Evolutionary conservation across 352 stramenopile genomes (phyloP).

Genomic region (Aphanomyces invadans): DNA sequence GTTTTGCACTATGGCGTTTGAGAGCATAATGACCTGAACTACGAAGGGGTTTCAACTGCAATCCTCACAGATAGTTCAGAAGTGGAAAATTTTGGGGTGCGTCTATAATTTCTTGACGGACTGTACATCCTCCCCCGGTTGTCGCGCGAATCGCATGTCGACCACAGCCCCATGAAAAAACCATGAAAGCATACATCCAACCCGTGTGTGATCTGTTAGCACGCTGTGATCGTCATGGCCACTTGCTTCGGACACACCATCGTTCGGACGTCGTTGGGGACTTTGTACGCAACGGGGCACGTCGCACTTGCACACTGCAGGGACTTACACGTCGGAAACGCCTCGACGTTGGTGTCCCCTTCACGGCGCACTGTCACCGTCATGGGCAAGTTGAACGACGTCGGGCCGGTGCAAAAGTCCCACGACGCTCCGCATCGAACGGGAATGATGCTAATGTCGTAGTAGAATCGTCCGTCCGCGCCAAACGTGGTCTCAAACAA

Average conservation of each 20-base stretch:
- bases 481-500: background rate
- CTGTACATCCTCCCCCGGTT: too few species aligned
- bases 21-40: too few species aligned
- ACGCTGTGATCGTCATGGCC: background rate
- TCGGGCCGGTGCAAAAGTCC: slow-evolving; percentile 18
- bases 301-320: slow-evolving; percentile 46
- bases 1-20: too few species aligned
- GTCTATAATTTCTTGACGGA: too few species aligned
- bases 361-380: slow-evolving; percentile 39
- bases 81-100: too few species aligned
- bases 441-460: slow-evolving; percentile 9
- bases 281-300: slow-evolving; percentile 59
- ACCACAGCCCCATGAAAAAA: too few species aligned
- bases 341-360: slow-evolving; percentile 27
- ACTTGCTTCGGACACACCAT: background rate
- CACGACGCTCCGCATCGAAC: background rate
- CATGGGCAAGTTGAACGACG: slow-evolving; percentile 64
- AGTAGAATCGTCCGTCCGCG: background rate
- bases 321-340: too few species aligned
- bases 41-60: too few species aligned
- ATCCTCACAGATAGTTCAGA: too few species aligned
- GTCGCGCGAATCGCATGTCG: too few species aligned
- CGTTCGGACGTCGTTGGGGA: slow-evolving; percentile 41
- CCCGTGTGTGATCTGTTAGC: too few species aligned
- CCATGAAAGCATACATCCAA: too few species aligned